These are phyloP conservation scores for Microbotryum intermedium DNA, from an alignment of 1,284 basidiomycete species.

Conservation along the genomic window DNA sequence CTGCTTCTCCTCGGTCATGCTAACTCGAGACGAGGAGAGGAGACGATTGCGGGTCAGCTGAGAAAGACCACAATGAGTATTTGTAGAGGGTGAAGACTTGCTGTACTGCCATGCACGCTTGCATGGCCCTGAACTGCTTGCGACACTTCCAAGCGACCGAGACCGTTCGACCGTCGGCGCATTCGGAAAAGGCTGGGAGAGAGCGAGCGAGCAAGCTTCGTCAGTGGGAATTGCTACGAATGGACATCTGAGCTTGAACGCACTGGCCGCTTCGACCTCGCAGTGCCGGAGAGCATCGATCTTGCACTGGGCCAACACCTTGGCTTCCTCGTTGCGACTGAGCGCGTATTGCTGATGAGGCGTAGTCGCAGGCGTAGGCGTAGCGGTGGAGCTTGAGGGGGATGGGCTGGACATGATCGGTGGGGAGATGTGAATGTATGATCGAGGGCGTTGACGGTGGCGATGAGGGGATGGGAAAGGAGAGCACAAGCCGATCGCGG, in stretches of 20 bases:
- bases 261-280: slow-evolving; percentile 24
- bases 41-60: background rate
- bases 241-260: no score
- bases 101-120: slow-evolving; percentile 31
- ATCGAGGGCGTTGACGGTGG: no score
- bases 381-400: no score
- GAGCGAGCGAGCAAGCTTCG: background rate
- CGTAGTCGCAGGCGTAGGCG: no score
- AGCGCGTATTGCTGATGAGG: slow-evolving; percentile 18
- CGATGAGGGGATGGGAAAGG: no score
- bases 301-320: slow-evolving; percentile 27
- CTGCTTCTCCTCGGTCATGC: slow-evolving; percentile 30
- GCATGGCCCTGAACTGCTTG: slow-evolving; percentile 31
- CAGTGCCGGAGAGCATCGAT: slow-evolving; percentile 28
- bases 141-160: slow-evolving; percentile 31
- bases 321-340: slow-evolving; percentile 29
- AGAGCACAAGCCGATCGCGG: no score
- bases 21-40: no score
- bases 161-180: slow-evolving; percentile 31
- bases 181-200: slow-evolving; percentile 28
- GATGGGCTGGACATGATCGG: no score
- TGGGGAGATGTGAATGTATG: no score
- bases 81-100: slow-evolving; percentile 4
- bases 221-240: background rate
- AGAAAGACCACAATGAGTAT: background rate